Conservation (phyloP, 2,329 filamentous ascomycete species). For the Didymosphaeria variabile region DNA sequence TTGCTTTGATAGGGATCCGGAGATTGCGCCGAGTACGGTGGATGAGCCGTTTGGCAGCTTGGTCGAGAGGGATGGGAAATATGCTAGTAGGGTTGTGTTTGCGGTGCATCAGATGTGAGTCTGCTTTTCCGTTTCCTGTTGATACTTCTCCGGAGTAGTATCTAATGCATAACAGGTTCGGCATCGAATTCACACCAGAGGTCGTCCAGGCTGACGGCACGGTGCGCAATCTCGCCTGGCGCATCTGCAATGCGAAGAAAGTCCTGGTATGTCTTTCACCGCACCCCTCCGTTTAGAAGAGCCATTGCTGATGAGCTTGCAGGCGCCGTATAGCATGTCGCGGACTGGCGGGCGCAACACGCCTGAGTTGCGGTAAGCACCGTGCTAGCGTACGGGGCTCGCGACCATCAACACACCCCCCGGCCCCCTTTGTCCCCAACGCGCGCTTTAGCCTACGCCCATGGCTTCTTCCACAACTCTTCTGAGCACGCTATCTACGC, state of each 20-base stretch:
- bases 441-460: no score
- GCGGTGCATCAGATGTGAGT: conserved; percentile 89
- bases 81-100: conserved; percentile 88
- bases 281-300: neutral
- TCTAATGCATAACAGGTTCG: conserved; percentile 65
- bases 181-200: conserved; percentile 91
- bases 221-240: conserved; percentile 89
- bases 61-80: conserved; percentile 88
- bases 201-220: conserved; percentile 93
- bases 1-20: conserved; percentile 90
- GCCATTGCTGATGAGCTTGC: neutral
- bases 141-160: neutral
- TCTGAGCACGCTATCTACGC: no score
- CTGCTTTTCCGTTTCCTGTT: no score
- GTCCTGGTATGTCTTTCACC: conserved; percentile 75
- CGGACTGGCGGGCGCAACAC: conserved; percentile 10
- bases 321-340: conserved; percentile 14
- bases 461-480: no score
- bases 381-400: neutral
- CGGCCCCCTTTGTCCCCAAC: neutral
- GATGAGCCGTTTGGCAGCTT: conserved; percentile 86
- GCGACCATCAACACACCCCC: no score
- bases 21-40: conserved; percentile 82
- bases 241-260: conserved; percentile 94
- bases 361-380: neutral